phyloP scores from a whole-genome alignment of 768 basidiomycete species.

The Pisolithus albus region DNA sequence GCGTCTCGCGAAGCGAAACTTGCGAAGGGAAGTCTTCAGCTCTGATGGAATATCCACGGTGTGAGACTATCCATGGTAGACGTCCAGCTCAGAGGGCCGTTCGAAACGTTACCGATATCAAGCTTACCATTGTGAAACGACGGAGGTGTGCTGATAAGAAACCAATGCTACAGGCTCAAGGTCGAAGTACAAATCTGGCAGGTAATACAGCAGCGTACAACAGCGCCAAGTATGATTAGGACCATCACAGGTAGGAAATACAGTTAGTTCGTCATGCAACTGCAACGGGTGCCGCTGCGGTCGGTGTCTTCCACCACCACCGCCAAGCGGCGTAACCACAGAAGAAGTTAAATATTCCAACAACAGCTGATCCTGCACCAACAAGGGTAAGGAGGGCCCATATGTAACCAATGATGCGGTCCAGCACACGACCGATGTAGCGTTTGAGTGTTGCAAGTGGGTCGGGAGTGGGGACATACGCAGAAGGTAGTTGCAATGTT shows the following conservation, averaged over 20 bases:
- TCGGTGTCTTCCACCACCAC: constrained; percentile 41
- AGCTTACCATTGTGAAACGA: constrained; percentile 1
- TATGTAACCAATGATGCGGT: constrained; percentile 65
- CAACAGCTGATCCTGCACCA: constrained; percentile 67
- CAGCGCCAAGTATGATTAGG: not conserved
- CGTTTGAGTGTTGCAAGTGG: constrained; percentile 49
- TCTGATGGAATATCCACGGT: constrained; percentile 83
- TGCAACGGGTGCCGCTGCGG: constrained; percentile 2
- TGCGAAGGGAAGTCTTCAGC: constrained; percentile 73
- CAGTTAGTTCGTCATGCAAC: constrained; percentile 7
- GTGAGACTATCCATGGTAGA: constrained; percentile 13
- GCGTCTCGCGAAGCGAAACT: constrained; percentile 71
- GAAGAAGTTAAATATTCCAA: constrained; percentile 68
- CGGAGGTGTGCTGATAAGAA: not conserved
- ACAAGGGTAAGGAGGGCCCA: constrained; percentile 75
- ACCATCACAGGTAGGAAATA: not conserved
- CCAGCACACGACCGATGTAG: constrained; percentile 57
- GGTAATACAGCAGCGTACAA: not conserved
- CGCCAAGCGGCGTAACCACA: constrained; percentile 61
- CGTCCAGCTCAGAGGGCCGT: not conserved
- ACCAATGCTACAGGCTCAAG: not conserved
- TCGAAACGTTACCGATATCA: not conserved
- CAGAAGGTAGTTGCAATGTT: constrained; percentile 42
- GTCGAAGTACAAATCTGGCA: not conserved
- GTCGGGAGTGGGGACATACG: constrained; percentile 49